Base-by-base conservation (phyloP, 148 eudicot genomes). In the Beta vulgaris region DNA sequence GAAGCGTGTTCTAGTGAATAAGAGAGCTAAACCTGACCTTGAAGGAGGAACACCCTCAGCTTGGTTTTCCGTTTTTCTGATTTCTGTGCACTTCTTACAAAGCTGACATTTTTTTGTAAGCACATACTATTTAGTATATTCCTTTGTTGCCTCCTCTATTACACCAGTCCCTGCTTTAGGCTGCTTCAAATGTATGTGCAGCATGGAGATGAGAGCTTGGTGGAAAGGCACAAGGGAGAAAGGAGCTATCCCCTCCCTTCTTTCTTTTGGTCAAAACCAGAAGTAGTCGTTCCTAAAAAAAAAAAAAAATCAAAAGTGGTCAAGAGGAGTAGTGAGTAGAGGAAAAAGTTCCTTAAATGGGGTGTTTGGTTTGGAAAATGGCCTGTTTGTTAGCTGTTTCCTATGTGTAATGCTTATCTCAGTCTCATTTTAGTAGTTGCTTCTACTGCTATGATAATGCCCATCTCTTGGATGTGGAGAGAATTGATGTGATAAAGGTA, bases 11-110 rank as follows among this genome's bases (percentile, higher is more conserved):
- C 26, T 26, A 25, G 15, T 61, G 4, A 32, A 13, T 11, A 23
- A 37, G 15, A 59, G 16, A 58, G 36, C 68, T 66, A 12, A 73
- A 58, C 40, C 54, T 44, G 55, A 70, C 46, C 43, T 53, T 37
- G 42, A 36, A 18, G 35, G 46, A 55, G 25, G 64, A n/a, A 8
- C 53, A 15, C 1, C 31, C 36, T 2, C 51, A 57, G 36, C 26
- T 40, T 25, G 44, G 42, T 48, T 8, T 36, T 31, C 3, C 25
- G 25, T 53, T 36, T 1, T 6, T n/a, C 1, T 11, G 15, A 26
- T 10, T 9, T 1, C 34, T 2, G 1, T 32, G 13, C 15, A 23
- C 9, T 9, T 6, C 7, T 51, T 21, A 19, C 7, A 21, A 21
- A 51, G 57, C 53, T 16, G 18, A 48, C 19, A 4, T 2, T 14